Base-by-base conservation (phyloP, 169 alveolate species). In the Ichthyophthirius multifiliis region DNA sequence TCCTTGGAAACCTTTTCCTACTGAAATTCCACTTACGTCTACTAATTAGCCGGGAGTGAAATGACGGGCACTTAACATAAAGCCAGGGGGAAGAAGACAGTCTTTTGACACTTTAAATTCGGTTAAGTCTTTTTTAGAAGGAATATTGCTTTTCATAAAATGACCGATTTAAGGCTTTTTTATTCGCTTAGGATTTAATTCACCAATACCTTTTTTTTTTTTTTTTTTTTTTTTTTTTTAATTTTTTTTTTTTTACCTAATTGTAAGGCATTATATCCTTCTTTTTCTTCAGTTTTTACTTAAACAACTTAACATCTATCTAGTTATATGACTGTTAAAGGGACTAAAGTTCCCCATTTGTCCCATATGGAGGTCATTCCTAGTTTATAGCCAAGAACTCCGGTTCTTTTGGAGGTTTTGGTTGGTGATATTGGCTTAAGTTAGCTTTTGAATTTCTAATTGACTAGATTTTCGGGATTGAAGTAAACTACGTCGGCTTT, bases 1-100 rank as follows among this genome's bases (percentile, higher is more conserved):
- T 27, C 99, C 99, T 73, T 90, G 86, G 78, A 94, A 95, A 10
- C 99, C 99, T 82, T 97, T 97, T 62, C 98, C 99, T 79, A 92
- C 95, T 6, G 98, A 87, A 20, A 86, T 75, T 30, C 98, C 98
- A 27, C 92, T 74, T 3, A 96, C 96, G 89, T 93, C 98, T 34
- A 96, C 98, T 64, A 83, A 82, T 88, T 95, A 63, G 48, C 96
- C 90, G 83, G 94, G 75, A 79, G 83, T 35, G 94, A 94, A 88
- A 83, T 96, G 90, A 91, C 98, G 74, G 83, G 79, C 88, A 10
- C 65, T 65, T 13, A 91, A 74, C 88, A 83, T 80, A 65, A 79
- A 89, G 20, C 96, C 96, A n/a, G 84, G 74, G 16, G 96, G 96
- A 35, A 91, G 46, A 15, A 82, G 35, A 43, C 88, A 81, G 37